These are phyloP conservation scores for Elymus sibiricus DNA, from an alignment of 176 grass and related monocot genomes.

Conservation along the genomic window DNA sequence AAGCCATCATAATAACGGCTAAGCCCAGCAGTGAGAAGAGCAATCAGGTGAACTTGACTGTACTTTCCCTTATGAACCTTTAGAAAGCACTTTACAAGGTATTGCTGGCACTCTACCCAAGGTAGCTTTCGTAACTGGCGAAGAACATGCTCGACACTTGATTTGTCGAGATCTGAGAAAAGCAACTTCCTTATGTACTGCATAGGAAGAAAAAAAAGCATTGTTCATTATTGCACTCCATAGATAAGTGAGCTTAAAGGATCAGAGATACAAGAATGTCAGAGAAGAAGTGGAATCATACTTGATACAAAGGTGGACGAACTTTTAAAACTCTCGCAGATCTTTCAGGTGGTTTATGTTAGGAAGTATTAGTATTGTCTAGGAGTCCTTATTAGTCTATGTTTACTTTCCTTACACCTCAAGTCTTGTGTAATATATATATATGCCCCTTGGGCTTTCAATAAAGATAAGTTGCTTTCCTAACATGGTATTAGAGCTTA, in stretches of 20 bases:
- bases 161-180: conserved; percentile 97
- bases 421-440: too few species aligned
- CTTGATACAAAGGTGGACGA: conserved; percentile 89
- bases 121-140: conserved; percentile 94
- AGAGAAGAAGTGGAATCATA: conserved; percentile 37
- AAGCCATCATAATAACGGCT: conserved; percentile 87
- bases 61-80: conserved; percentile 99
- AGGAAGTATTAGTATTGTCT: too few species aligned
- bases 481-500: too few species aligned
- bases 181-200: conserved; percentile 97
- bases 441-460: too few species aligned
- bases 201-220: conserved; percentile 22
- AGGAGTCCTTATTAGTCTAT: too few species aligned
- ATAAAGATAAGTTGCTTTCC: too few species aligned
- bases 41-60: conserved; percentile 91
- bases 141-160: conserved; percentile 83
- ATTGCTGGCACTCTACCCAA: conserved; percentile 87
- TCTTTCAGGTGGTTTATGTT: conserved; percentile 91
- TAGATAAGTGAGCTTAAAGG: conserved; percentile 20
- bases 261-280: not conserved
- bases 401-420: too few species aligned
- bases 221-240: conserved; percentile 21
- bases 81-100: conserved; percentile 92
- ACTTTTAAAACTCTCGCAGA: conserved; percentile 90
- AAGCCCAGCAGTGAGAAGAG: conserved; percentile 87